Base-by-base conservation (phyloP, 1,284 basidiomycete genomes). In the Ceratobasidium sp. region DNA sequence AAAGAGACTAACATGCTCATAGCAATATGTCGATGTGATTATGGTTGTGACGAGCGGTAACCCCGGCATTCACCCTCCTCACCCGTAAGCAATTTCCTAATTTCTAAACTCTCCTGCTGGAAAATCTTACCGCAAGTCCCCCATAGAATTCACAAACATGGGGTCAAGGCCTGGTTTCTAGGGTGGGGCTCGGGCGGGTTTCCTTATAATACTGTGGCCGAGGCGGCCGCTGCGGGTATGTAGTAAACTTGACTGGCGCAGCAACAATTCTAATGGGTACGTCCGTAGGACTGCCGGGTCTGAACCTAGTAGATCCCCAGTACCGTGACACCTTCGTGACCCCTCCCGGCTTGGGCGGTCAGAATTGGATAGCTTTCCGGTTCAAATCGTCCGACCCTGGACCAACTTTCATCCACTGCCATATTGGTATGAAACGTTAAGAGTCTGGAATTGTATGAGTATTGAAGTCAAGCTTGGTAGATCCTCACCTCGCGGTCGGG, bases 1-100 rank as follows among this genome's bases (percentile, higher is more conserved):
- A 12, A 8, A 1, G 6, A 8, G 3, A 18, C 60, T 48, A 18
- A 48, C 60, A 26, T 18, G 36, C 6, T 1, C 30, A 26, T 32
- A 64, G 61, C 61, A 64, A 64, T 64, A 64, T 32, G 61, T 64
- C 28, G 61, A 64, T n/a, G 61, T 64, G 61, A 64, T 64, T 21
- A 46, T 64, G 45, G 61, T 64, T 1, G 61, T 64, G 2, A 64
- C 61, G 2, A 64, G 61, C 21, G 61, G 61, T 3, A 64, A 64
- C 46, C 61, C 46, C 12, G 23, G 26, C 18, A 30, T 64, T 1
- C 61, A 64, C 30, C 46, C 46, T 8, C 61, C 61, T 14, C 61
- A 64, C 28, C 61, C 61, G 61, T 64, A 30, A 30, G 61, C 52
- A 30, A 21, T 23, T 39, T 1, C 2, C 3, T 58, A 8, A n/a